These are phyloP conservation scores for Sinapis alba DNA, from an alignment of 441 rosid species.

Conservation along the genomic window DNA sequence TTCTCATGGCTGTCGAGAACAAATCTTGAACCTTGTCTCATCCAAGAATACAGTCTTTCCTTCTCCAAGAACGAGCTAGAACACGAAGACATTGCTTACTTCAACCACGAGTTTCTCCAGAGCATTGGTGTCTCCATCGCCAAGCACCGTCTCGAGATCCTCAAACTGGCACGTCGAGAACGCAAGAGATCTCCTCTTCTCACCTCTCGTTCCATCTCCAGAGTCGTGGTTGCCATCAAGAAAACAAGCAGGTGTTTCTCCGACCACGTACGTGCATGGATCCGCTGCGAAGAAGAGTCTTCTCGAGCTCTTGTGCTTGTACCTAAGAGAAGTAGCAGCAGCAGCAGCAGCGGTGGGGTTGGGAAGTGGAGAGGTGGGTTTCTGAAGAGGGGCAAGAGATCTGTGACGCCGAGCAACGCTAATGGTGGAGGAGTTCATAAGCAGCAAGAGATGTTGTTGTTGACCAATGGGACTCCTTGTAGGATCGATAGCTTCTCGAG, in stretches of 20 bases:
- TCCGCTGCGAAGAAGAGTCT: conserved; percentile 43
- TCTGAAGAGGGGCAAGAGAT: conserved; percentile 67
- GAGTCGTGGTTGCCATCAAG: conserved; percentile 59
- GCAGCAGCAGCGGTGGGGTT: neutral
- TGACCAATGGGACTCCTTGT: conserved; percentile 61
- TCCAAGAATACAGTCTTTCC: conserved; percentile 71
- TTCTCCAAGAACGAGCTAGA: conserved; percentile 79
- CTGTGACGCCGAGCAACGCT: conserved; percentile 33
- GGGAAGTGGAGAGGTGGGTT: conserved; percentile 56
- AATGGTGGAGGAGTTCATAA: conserved; percentile 32
- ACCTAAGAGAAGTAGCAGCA: conserved; percentile 45
- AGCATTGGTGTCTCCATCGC: conserved; percentile 94
- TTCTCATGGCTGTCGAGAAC: conserved; percentile 83
- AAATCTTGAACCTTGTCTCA: conserved; percentile 69
- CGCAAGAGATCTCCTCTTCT: conserved; percentile 28
- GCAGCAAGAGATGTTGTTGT: conserved; percentile 50
- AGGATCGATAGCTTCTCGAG: conserved; percentile 60
- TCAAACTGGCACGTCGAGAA: conserved; percentile 73
- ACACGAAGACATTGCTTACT: conserved; percentile 70
- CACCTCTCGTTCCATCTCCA: conserved; percentile 45
- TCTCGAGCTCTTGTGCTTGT: conserved; percentile 53
- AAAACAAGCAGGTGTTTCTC: conserved; percentile 56
- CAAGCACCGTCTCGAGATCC: conserved; percentile 89
- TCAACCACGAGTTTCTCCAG: conserved; percentile 90
- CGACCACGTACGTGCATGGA: conserved; percentile 55